Base-by-base conservation (phyloP, 73 alveolate genomes). In the Paramecium sexaurelia region DNA sequence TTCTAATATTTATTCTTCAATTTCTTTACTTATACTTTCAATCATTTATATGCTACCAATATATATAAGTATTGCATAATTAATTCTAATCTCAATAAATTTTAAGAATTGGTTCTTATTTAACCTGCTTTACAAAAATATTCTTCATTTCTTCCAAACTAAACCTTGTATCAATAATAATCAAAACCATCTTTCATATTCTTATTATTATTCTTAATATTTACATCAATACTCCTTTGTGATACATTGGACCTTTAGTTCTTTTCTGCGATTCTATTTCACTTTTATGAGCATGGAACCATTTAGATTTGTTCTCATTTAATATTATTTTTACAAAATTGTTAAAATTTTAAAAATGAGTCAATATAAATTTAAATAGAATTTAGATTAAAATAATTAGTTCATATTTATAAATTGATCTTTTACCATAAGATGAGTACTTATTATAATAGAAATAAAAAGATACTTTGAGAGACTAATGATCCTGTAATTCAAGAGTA, bases 71-170 rank as follows among this genome's bases (percentile, higher is more conserved):
- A 55, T 95, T 95, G 15, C 47, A 71, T 5, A 75, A 85, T 0
- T 94, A 94, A 9, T 83, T 51, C 13, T 40, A 85, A 83, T 92
- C 95, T 41, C 32, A 67, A 73, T 95, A 95, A 3, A 96, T 84
- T 73, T 95, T 96, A 47, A 95, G 97, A 97, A 83, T 95, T 96
- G 33, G 92, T 88, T 61, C 98, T 78, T 20, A 95, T 92, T 4
- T 87, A 95, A 27, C 99, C 99, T 55, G 97, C 96, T 43, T 93
- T 87, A 15, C 89, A 57, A 75, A 96, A 96, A 92, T 47, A 93
- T 55, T 84, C 19, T 69, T 85, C n/a, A 96, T 35, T 47, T 93
- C 97, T 22, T 94, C 95, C 36, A 51, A 15, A 17, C n/a, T n/a
- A n/a, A n/a, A n/a, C n/a, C n/a, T n/a, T n/a, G n/a, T 56, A n/a